phyloP scores from a whole-genome alignment of 148 eudicot genomes.

The Silene uniflora region DNA sequence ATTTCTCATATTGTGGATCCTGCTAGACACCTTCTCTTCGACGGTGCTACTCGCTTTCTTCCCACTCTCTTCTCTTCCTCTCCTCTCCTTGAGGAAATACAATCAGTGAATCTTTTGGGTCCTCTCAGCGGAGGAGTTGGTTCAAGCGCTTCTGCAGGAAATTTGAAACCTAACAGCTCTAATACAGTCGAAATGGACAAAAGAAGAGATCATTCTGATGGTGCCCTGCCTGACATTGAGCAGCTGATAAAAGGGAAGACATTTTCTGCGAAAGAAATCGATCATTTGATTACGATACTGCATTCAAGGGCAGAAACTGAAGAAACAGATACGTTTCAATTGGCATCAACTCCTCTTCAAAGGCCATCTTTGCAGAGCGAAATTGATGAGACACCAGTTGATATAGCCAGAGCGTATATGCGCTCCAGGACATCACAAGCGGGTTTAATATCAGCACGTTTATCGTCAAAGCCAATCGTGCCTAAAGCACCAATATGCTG shows the following conservation, averaged over 20 bases:
- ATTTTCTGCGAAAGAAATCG: conserved; percentile 79
- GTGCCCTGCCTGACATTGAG: conserved; percentile 56
- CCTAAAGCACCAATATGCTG: conserved; percentile 61
- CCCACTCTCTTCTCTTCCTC: conserved; percentile 47
- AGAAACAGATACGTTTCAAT: conserved; percentile 26
- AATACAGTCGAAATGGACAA: conserved; percentile 29
- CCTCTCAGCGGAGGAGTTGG: conserved; percentile 26
- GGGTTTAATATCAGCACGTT: conserved; percentile 19
- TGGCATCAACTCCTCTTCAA: conserved; percentile 39
- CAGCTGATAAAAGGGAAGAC: conserved; percentile 60
- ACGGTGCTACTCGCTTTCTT: conserved; percentile 53
- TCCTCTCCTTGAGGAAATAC: conserved; percentile 22
- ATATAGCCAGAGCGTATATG: conserved; percentile 93
- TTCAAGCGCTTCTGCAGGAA: conserved; percentile 36
- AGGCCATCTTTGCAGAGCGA: conserved; percentile 42
- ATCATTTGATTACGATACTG: conserved; percentile 61
- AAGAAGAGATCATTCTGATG: conserved; percentile 25
- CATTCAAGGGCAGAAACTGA: conserved; percentile 45
- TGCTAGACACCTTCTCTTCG: conserved; percentile 51
- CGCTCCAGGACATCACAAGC: conserved; percentile 52
- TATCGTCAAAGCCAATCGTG: conserved; percentile 24
- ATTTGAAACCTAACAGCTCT: conserved; percentile 18
- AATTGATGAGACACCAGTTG: conserved; percentile 75
- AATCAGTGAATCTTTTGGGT: conserved; percentile 22
- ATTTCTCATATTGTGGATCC: conserved; percentile 60